Base-by-base conservation (phyloP, 169 alveolate species). In the Eimeria acervulina region DNA sequence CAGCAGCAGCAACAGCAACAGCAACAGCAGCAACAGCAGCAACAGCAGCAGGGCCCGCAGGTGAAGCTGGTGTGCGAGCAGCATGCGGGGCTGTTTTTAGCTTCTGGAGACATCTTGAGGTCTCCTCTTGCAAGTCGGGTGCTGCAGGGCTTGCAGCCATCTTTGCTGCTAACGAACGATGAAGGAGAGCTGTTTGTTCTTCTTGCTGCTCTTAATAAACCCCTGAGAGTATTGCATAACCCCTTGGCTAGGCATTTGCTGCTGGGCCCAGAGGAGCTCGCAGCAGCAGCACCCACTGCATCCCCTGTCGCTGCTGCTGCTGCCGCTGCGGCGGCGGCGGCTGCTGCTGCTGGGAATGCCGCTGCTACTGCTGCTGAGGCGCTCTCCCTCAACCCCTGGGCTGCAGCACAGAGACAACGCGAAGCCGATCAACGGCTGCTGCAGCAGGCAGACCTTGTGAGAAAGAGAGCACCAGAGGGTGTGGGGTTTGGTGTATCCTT, bases 171-270 rank as follows among this genome's bases (percentile, higher is more conserved):
- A n/a, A 95, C 96, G 38, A 96, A 96, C 78, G 97, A 96, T 40
- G 97, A 95, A 44, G 97, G 97, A n/a, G 97, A 96, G 42, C 68
- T 96, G 51, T 96, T 96, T 63, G 55, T 96, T n/a, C 96, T 96
- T 42, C 94, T 66, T 21, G 96, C 97, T 51, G 95, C 97, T 28
- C 44, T 96, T 17, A 78, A 80, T 40, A 95, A 95, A 40, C 97
- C 97, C 38, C 38, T 95, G 12, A 61, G 95, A 15, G 93, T 96
- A 40, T 76, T 92, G 55, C 95, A 95, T 42, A 51, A 44, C 12
- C 42, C 88, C 4, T 7, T 78, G 36, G 88, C 63, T 8, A 78
- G 88, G 31, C 61, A 78, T 7, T 23, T 78, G 63, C 88, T 78
- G 36, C 63, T 78, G 55, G 42, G 36, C n/a, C 55, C 61, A 3